These are phyloP conservation scores for Globisporangium recalcitrans DNA, from an alignment of 352 stramenopile genomes.

Conservation along the genomic window DNA sequence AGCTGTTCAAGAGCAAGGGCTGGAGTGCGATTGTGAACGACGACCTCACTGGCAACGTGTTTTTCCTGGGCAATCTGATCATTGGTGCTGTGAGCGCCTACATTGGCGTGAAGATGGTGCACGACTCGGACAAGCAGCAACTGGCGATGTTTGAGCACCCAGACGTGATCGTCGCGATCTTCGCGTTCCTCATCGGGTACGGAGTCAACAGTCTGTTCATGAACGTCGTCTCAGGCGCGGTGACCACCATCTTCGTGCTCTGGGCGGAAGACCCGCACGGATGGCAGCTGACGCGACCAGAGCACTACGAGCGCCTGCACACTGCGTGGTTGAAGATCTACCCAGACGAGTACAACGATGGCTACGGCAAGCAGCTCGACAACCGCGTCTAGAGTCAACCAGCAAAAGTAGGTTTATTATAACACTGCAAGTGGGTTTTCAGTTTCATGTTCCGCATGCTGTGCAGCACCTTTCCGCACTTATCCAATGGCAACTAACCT, in stretches of 20 bases:
- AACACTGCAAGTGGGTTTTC: background rate
- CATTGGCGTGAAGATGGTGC: constrained; percentile 49
- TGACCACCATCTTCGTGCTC: constrained; percentile 81
- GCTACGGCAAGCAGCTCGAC: constrained; percentile 57
- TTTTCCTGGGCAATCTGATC: constrained; percentile 78
- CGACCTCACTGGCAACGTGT: constrained; percentile 79
- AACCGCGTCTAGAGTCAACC: constrained; percentile 11
- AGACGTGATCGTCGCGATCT: constrained; percentile 57
- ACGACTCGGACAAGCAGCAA: constrained; percentile 39
- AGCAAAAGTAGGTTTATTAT: constrained; percentile 1
- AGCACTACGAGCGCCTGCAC: constrained; percentile 69
- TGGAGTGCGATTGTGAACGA: constrained; percentile 89
- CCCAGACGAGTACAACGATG: constrained; percentile 81
- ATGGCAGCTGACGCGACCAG: constrained; percentile 66
- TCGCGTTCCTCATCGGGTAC: constrained; percentile 73
- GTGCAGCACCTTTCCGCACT: background rate
- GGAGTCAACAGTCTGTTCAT: constrained; percentile 71
- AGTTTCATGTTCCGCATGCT: background rate
- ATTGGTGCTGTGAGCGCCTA: constrained; percentile 65
- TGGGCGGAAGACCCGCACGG: constrained; percentile 77
- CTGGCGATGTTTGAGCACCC: constrained; percentile 66
- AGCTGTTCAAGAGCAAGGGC: constrained; percentile 74
- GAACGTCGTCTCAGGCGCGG: constrained; percentile 66
- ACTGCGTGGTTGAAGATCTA: constrained; percentile 78
- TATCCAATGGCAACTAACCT: background rate